Evolutionary conservation across 805 yeast species (phyloP).

Genomic region (Tetrapisispora namnaoensis): DNA sequence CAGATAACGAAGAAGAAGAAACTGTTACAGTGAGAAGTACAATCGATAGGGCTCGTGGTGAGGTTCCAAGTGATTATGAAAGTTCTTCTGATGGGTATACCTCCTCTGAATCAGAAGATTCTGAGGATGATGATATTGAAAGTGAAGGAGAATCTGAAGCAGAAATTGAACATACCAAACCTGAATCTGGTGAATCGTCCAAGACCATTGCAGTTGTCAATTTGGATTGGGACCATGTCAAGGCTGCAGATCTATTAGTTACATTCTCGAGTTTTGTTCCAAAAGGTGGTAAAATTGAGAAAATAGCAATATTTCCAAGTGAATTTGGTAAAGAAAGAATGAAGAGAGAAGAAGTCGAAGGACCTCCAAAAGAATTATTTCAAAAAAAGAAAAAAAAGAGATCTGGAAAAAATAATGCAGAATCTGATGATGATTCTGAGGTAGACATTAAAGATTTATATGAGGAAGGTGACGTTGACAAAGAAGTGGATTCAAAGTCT

Average conservation of each 20-base stretch:
- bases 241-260: constrained; percentile 79
- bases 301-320: constrained; percentile 73
- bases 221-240: constrained; percentile 95
- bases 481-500: constrained; percentile 75
- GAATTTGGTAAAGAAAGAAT: constrained; percentile 89
- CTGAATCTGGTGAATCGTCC: constrained; percentile 85
- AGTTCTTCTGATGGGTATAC: constrained; percentile 36
- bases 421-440: constrained; percentile 38
- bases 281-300: constrained; percentile 52
- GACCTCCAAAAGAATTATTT: constrained; percentile 85
- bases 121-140: constrained; percentile 34
- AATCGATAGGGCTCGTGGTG: constrained; percentile 60
- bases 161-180: constrained; percentile 46
- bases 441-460: constrained; percentile 61
- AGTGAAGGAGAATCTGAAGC: constrained; percentile 45
- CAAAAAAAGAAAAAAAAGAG: constrained; percentile 34
- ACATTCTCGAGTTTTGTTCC: constrained; percentile 83
- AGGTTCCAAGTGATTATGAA: constrained; percentile 36
- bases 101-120: constrained; percentile 37
- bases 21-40: constrained; percentile 4
- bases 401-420: constrained; percentile 21
- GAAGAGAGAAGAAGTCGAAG: constrained; percentile 82
- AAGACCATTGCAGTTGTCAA: constrained; percentile 82
- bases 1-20: constrained; percentile 16
- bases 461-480: constrained; percentile 72